Evolutionary conservation across 2,329 filamentous ascomycete genomes (phyloP), one percentile per base, ranked within the genome.

Genomic region (Claviceps sp.): DNA sequence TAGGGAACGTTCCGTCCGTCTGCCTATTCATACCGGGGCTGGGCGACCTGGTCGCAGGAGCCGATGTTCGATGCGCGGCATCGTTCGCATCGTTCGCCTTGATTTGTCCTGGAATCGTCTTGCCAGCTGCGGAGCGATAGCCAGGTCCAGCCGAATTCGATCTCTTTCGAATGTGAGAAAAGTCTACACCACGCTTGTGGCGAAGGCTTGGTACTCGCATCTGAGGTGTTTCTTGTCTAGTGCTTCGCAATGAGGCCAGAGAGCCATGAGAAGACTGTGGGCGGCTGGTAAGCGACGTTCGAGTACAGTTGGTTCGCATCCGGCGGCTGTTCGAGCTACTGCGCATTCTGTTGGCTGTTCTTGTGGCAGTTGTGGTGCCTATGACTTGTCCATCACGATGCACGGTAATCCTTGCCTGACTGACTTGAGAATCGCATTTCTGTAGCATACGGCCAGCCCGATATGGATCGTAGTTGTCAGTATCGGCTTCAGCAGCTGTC

Each of bases 401-500:
- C 47, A 93, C 74, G 0, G 80, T 81, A 50, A 89, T 78, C 59
- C 81, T 85, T 34, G 83, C 76, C 59, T 82, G 81, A 54, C 82
- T 77, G 7, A 72, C 74, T 49, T 80, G 74, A 0, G 72, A 68
- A 24, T 71, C 64, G 39, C 59, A 61, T 7, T 64, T 61, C 39
- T 71, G 66, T 40, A 66, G 65, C 48, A 72, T 64, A 6, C 77
- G 75, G 2, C 85, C 89, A 4, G 85, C 81, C 60, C 87, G 80
- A 65, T 86, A 95, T 0, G 89, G 89, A 64, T 95, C 90, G 60
- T 95, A 95, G 65, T 85, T 93, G 8, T 71, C 74, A 19, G 62
- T 59, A 7, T 77, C 75, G 1, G 70, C 70, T 34, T 77, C 75
- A n/a, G 76, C 70, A 13, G 77, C 70, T 51, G 80, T 81, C 11